Evolutionary conservation across 345 rosid genomes (phyloP).

Genomic region (Passiflora organensis): DNA sequence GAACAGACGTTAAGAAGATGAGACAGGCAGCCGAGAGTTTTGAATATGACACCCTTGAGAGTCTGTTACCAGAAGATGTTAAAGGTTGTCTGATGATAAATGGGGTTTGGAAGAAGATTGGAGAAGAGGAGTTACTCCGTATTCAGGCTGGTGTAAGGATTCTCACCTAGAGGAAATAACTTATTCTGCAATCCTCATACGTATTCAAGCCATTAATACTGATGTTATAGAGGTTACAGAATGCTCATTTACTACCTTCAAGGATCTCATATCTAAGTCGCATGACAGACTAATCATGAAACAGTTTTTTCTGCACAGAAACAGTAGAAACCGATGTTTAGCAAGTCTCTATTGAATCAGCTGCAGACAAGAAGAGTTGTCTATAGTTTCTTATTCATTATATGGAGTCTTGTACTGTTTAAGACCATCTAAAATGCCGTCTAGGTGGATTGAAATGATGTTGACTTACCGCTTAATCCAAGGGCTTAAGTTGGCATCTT

Average conservation of each 20-base stretch:
- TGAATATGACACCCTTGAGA: constrained; percentile 12
- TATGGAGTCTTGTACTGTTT: too few relatives aligned
- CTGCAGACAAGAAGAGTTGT: too few relatives aligned
- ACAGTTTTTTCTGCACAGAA: neutral
- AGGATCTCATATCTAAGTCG: neutral
- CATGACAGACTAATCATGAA: neutral
- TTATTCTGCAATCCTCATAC: neutral
- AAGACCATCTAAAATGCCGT: too few relatives aligned
- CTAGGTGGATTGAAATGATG: too few relatives aligned
- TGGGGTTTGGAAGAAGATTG: constrained; percentile 52
- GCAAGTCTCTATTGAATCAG: neutral
- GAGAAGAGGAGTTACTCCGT: constrained; percentile 34
- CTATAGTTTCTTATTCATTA: too few relatives aligned
- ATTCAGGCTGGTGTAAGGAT: constrained; percentile 43
- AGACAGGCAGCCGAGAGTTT: constrained; percentile 18
- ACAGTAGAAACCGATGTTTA: neutral
- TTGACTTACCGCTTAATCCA: neutral
- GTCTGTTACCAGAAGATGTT: constrained; percentile 11
- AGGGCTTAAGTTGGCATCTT: neutral
- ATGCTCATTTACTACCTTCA: neutral
- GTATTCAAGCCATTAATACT: neutral
- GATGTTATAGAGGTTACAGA: neutral
- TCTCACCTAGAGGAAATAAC: constrained; percentile 20
- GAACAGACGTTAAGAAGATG: constrained; percentile 18
- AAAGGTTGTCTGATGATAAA: constrained; percentile 42